Percentiles rank a stretch among this genome's conserved stretches.
These are phyloP conservation scores for Agaricus subrufescens DNA, from an alignment of 768 basidiomycete genomes.

Conservation along the genomic window DNA sequence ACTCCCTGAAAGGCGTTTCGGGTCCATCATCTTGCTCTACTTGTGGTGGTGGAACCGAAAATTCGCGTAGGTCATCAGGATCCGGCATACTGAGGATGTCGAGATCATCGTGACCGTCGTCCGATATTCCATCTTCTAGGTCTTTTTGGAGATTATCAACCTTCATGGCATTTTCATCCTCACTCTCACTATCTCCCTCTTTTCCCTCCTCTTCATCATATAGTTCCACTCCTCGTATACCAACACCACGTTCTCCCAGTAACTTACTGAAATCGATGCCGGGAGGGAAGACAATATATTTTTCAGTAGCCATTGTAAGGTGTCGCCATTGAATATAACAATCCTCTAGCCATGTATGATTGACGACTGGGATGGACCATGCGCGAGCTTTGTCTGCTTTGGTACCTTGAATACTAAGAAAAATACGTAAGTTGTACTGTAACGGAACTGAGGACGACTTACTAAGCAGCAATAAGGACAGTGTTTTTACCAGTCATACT, in stretches of 20 bases:
- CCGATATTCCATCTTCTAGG: neutral
- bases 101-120: neutral
- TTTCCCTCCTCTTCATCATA: conserved; percentile 20
- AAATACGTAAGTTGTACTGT: neutral
- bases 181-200: conserved; percentile 11
- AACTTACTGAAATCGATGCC: conserved; percentile 58
- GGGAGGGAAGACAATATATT: conserved; percentile 65
- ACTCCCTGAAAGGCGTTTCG: neutral
- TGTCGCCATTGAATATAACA: conserved; percentile 79
- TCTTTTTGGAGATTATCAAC: neutral
- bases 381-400: conserved; percentile 72
- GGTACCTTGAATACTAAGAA: conserved; percentile 33
- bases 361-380: conserved; percentile 86
- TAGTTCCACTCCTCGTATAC: conserved; percentile 22
- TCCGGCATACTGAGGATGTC: conserved; percentile 9
- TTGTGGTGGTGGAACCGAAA: neutral
- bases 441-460: conserved; percentile 22
- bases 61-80: neutral
- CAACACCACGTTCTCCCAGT: conserved; percentile 39
- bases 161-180: conserved; percentile 1
- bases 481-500: conserved; percentile 77
- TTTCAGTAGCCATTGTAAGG: conserved; percentile 57
- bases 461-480: conserved; percentile 82
- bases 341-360: conserved; percentile 90
- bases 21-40: no score